Evolutionary conservation across 164 flowering plant species (phyloP).

Genomic region (Magnolia kwangsiensis): DNA sequence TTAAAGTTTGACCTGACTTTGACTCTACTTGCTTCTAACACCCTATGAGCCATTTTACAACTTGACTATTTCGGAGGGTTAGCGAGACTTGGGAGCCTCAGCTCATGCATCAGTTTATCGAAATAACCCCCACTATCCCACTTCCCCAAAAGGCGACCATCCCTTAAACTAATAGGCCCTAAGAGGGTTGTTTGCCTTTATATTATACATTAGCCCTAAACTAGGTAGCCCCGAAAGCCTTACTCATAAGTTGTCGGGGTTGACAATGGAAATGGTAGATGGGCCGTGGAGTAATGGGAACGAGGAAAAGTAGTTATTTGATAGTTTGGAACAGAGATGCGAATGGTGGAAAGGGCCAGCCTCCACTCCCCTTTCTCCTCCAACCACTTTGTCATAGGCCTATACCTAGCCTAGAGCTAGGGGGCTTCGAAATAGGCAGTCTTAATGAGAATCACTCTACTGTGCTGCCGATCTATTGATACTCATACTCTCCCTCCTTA

Average conservation of each 20-base stretch:
- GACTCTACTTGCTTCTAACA: no score
- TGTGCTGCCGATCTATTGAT: not conserved
- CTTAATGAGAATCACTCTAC: not conserved
- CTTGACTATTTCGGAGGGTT: no score
- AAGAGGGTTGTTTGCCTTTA: not conserved
- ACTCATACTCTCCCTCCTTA: no score
- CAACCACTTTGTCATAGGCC: not conserved
- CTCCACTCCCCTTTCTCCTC: not conserved
- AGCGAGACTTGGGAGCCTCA: no score
- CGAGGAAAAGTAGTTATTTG: not conserved
- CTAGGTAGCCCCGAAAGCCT: not conserved
- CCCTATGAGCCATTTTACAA: no score
- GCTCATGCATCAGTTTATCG: no score
- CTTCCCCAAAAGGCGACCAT: no score
- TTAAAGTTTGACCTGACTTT: no score
- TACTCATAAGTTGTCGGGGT: not conserved
- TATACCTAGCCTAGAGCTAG: not conserved
- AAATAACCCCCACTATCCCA: no score
- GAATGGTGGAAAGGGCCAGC: not conserved
- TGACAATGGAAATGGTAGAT: not conserved
- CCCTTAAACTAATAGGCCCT: not conserved
- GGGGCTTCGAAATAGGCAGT: not conserved
- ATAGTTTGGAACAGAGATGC: conserved; percentile 5
- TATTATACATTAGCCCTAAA: not conserved
- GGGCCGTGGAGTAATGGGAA: not conserved